Base-by-base conservation (phyloP, 306 rosid genomes). In the Sophora flavescens region DNA sequence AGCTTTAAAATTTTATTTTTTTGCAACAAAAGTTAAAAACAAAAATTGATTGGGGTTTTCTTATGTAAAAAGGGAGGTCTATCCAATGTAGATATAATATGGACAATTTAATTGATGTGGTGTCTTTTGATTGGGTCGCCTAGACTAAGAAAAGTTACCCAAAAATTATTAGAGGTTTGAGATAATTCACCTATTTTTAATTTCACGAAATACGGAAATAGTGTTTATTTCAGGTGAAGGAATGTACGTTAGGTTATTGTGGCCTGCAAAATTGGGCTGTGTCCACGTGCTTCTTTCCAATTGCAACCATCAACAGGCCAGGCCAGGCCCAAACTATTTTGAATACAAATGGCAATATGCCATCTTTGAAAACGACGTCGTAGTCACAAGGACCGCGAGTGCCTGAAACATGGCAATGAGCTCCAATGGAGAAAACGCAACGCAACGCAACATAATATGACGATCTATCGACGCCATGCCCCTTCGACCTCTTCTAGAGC, bases 401-500 rank as follows among this genome's bases (percentile, higher is more conserved):
- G 14, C 16, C 54, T 45, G 17, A 78, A 79, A 62, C 65, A 38
- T 5, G 77, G 39, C 45, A 52, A 47, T 5, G 57, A 30, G 8
- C 58, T 70, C 68, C 70, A 15, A 47, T 63, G 81, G 63, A 56
- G 81, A 63, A 26, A 42, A 22, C 22, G 22, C 1, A 22, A 22
- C 22, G 22, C 1, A 22, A 22, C 9, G 62, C 73, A 52, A 62
- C 57, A 44, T 26, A 44, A 44, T 4, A 3, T 42, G 0, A 62
- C 2, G 33, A 30, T 30, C 4, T 39, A 10, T 17, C 8, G 1
- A 48, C 78, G 13, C 18, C 41, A 63, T 70, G 86, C 32, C 93
- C 88, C 82, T 91, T 89, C 76, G 72, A 54, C 38, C 36, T 54
- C 83, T 54, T 50, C 78, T 78, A 86, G 69, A 81, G 88, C 83